Conservation (phyloP, 2,329 filamentous ascomycete species). For the Gnomoniopsis sp. region DNA sequence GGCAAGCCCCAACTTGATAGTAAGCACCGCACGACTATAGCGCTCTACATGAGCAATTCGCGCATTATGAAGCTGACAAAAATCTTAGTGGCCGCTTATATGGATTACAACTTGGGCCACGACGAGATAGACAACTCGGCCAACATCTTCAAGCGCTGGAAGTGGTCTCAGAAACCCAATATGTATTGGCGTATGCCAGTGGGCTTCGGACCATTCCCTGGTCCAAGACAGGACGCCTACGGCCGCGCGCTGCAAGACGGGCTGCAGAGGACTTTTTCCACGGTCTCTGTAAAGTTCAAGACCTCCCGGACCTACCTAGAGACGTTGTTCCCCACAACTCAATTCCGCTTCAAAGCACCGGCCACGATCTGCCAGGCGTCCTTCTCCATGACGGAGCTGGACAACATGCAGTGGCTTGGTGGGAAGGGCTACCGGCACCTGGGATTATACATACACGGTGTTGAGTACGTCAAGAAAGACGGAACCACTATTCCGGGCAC, state of each 20-base stretch:
- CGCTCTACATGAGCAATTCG: constrained; percentile 28
- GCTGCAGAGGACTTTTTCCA: constrained; percentile 33
- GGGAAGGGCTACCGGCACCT: constrained; percentile 42
- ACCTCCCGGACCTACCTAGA: constrained; percentile 46
- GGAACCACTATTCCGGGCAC: constrained; percentile 42
- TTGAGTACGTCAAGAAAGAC: constrained; percentile 43
- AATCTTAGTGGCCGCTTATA: constrained; percentile 36
- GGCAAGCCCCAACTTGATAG: constrained; percentile 35
- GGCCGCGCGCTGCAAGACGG: constrained; percentile 19
- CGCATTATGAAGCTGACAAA: constrained; percentile 10
- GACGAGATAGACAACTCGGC: constrained; percentile 56
- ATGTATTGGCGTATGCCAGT: constrained; percentile 42
- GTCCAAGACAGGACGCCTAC: constrained; percentile 36
- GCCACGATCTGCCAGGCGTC: constrained; percentile 42
- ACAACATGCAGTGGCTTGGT: constrained; percentile 31
- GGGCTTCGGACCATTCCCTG: constrained; percentile 44
- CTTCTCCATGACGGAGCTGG: constrained; percentile 32
- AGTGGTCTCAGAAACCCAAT: constrained; percentile 35
- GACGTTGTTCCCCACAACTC: constrained; percentile 41
- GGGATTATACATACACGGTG: constrained; percentile 50
- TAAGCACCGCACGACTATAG: constrained; percentile 27
- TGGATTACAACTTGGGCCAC: constrained; percentile 52
- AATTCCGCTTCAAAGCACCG: constrained; percentile 38
- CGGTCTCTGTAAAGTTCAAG: constrained; percentile 46
- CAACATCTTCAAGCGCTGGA: constrained; percentile 47